Evolutionary conservation across 2,329 filamentous ascomycete genomes (phyloP), one percentile per base, ranked within the genome.

Genomic region (Alternaria novae-zelandiae): DNA sequence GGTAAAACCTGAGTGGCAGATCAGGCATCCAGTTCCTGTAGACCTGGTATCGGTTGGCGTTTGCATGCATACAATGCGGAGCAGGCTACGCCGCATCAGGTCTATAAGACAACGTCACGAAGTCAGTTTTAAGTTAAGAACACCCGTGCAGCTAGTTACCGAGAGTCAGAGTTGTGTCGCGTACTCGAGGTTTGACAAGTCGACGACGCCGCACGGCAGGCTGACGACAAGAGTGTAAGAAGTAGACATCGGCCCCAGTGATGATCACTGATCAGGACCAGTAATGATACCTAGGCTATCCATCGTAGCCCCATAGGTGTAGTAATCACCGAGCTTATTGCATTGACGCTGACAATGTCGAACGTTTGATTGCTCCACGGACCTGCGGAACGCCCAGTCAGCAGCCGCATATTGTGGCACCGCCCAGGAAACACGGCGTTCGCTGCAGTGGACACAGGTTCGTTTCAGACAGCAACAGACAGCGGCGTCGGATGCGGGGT

Each of bases 121-220:
- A 36, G 63, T 65, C 45, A 36, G 36, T 49, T 65, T 63, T 65
- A 43, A 43, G 54, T 57, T 57, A 30, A 20, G 60, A 6, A 44
- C 43, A 60, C 60, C 56, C 57, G 57, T 41, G 53, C 21, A 53
- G 54, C 60, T 64, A 66, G 63, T 60, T 12, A 58, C 41, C 15
- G 26, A n/a, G 17, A 45, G 32, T 53, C 5, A 23, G 28, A 26
- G 13, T 36, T 26, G 32, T 51, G n/a, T 46, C 23, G 50, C 51
- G 15, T 30, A 50, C 17, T 20, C 44, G 21, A 53, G 13, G 56
- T 46, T 45, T 47, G 49, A 53, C 36, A 6, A 28, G 54, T 23
- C 43, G 44, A n/a, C 17, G 8, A 12, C n/a, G 32, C 30, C 13
- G 9, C 23, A 26, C 49, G n/a, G 15, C 36, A 25, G 45, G 17